These are phyloP conservation scores for Vachellia pachyceras DNA, from an alignment of 306 rosid genomes.

Conservation along the genomic window DNA sequence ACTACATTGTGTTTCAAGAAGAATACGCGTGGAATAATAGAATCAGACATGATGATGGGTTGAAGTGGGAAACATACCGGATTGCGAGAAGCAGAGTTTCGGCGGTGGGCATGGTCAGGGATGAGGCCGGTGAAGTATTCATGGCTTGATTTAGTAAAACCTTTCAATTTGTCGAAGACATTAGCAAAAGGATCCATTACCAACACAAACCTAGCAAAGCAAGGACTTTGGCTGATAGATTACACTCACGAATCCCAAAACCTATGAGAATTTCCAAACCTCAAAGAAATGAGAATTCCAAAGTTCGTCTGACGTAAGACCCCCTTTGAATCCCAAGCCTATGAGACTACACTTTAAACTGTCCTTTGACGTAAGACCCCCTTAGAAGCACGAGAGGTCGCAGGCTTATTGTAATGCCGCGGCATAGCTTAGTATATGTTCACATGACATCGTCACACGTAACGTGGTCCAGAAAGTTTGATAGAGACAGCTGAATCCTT, in stretches of 20 bases:
- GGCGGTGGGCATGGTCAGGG: constrained; percentile 31
- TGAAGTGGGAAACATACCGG: constrained; percentile 56
- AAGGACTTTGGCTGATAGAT: background rate
- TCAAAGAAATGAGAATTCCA: background rate
- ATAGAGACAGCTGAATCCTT: too few species aligned
- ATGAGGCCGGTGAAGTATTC: constrained; percentile 53
- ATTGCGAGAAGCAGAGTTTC: constrained; percentile 51
- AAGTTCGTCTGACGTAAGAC: too few species aligned
- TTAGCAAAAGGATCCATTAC: constrained; percentile 62
- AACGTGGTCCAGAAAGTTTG: too few species aligned
- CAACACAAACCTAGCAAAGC: constrained; percentile 11
- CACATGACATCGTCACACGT: too few species aligned
- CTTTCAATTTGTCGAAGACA: constrained; percentile 53
- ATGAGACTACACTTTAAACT: too few species aligned
- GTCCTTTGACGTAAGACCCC: too few species aligned
- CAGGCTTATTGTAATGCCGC: too few species aligned
- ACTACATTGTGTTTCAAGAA: background rate
- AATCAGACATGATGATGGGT: background rate
- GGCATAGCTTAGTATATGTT: too few species aligned
- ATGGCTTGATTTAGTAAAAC: constrained; percentile 59
- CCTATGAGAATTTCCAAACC: background rate
- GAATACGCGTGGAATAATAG: background rate
- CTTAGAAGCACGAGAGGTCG: too few species aligned
- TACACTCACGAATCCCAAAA: background rate
- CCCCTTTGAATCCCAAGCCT: too few species aligned